These are phyloP conservation scores for Neophaeococcomyces aloes DNA, from an alignment of 2,329 filamentous ascomycete species.

Conservation along the genomic window DNA sequence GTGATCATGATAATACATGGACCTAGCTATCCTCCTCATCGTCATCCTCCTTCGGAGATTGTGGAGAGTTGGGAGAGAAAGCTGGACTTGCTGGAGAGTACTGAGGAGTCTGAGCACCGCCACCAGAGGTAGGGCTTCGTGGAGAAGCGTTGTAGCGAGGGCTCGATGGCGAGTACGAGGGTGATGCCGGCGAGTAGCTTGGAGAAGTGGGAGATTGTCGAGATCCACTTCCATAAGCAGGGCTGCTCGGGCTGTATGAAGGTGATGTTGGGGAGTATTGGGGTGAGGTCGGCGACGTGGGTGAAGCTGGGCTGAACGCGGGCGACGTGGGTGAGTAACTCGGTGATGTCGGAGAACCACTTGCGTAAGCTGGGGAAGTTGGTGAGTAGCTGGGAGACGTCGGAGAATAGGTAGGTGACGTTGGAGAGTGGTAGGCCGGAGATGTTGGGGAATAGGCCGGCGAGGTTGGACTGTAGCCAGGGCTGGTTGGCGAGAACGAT, in stretches of 20 bases:
- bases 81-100: conserved; percentile 43
- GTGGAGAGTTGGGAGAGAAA: conserved; percentile 29
- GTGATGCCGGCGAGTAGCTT: conserved; percentile 47
- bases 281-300: conserved; percentile 42
- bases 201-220: conserved; percentile 44
- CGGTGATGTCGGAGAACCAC: conserved; percentile 60
- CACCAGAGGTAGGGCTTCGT: conserved; percentile 38
- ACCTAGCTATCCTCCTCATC: conserved; percentile 2
- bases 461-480: conserved; percentile 43
- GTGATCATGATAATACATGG: conserved; percentile 17
- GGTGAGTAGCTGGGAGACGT: conserved; percentile 66
- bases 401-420: conserved; percentile 33
- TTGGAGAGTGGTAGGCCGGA: conserved; percentile 45
- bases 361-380: conserved; percentile 39
- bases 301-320: conserved; percentile 46
- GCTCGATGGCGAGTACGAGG: conserved; percentile 46
- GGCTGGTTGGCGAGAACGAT: conserved; percentile 44
- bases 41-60: conserved; percentile 22
- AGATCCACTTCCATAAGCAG: conserved; percentile 30
- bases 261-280: conserved; percentile 52
- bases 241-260: conserved; percentile 48
- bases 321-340: conserved; percentile 52
- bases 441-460: conserved; percentile 70
- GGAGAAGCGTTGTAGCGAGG: conserved; percentile 38
- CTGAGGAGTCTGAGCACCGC: conserved; percentile 39